Evolutionary conservation across 371 early-diverging fungal genomes (phyloP).

Genomic region (Mortierella sp.): DNA sequence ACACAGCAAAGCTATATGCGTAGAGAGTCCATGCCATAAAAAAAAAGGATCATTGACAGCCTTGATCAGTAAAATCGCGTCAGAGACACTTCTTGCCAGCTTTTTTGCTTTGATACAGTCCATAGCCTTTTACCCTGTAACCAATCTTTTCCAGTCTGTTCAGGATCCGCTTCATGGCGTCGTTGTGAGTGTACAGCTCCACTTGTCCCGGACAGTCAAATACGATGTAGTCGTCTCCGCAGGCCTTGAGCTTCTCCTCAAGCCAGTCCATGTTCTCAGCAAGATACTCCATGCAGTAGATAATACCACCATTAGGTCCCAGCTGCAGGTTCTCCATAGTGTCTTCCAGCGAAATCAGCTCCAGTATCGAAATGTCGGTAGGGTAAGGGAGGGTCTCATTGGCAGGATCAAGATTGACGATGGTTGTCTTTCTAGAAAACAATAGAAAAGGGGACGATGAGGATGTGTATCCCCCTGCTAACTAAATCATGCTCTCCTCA

Average conservation of each 20-base stretch:
- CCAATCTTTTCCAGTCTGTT: constrained; percentile 77
- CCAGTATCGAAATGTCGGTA: constrained; percentile 90
- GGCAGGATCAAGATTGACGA: constrained; percentile 99
- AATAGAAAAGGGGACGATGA: not conserved
- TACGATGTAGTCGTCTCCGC: constrained; percentile 87
- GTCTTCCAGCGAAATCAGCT: constrained; percentile 95
- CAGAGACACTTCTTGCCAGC: too few relatives aligned
- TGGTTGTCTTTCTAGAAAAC: constrained; percentile 73
- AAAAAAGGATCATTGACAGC: not conserved
- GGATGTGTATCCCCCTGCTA: not conserved
- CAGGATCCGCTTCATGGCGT: constrained; percentile 82
- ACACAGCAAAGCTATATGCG: constrained; percentile 78
- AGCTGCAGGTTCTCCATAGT: constrained; percentile 94
- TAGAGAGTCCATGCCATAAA: not conserved
- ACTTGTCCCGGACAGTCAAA: constrained; percentile 99
- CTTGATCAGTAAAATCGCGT: too few relatives aligned
- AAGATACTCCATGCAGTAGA: constrained; percentile 96
- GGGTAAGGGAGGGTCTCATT: constrained; percentile 90
- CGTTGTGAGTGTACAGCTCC: constrained; percentile 97
- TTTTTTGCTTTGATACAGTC: too few relatives aligned
- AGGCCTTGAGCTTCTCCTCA: constrained; percentile 79
- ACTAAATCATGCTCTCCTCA: not conserved
- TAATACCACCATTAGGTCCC: constrained; percentile 99
- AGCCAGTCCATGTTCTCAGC: constrained; percentile 96
- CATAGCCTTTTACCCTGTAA: constrained; percentile 84